Base-by-base conservation (phyloP, 805 yeast species). In the Wickerhamomyces rabaulensis region DNA sequence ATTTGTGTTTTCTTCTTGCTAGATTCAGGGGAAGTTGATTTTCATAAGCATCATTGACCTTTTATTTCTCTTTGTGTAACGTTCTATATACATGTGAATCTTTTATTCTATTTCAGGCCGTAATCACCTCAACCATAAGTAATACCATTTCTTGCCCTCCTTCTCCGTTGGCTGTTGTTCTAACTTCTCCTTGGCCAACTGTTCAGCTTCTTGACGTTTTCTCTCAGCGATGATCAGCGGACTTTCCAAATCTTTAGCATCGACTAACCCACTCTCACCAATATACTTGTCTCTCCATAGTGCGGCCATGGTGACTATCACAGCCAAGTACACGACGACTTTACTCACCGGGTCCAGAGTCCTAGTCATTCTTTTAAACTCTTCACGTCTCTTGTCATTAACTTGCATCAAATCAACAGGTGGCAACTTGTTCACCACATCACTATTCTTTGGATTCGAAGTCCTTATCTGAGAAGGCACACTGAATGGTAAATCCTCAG, bases 401-500 rank as follows among this genome's bases (percentile, higher is more conserved):
- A 69, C 72, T 9, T 73, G 67, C 52, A 71, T 68, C 26, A 73
- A 64, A 50, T 74, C 74, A 16, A 69, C 57, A 2, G 53, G 46
- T 16, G 69, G 69, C 19, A 75, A 59, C 49, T 61, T 67, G 21
- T 64, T 55, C 12, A 67, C 53, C 8, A 44, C 36, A 27, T 52
- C 56, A 40, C 48, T 41, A 19, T 52, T 9, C 21, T n/a, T 13
- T 45, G 63, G 50, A 33, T 48, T 16, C 12, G 35, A 9, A 19
- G 44, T 41, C 22, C 52, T 41, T 21, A 66, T 53, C 3, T 65
- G 56, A 3, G 67, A 55, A 1, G 82, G 79, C 3, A 68, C 42
- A 22, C 61, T 59, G 57, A 82, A 82, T 1, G 87, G 85, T 46
- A 83, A 66, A 60, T 84, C 89, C 41, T 72, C 74, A 1, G 87